These are phyloP conservation scores for Linaria vulgaris DNA, from an alignment of 257 asterid species.

Conservation along the genomic window DNA sequence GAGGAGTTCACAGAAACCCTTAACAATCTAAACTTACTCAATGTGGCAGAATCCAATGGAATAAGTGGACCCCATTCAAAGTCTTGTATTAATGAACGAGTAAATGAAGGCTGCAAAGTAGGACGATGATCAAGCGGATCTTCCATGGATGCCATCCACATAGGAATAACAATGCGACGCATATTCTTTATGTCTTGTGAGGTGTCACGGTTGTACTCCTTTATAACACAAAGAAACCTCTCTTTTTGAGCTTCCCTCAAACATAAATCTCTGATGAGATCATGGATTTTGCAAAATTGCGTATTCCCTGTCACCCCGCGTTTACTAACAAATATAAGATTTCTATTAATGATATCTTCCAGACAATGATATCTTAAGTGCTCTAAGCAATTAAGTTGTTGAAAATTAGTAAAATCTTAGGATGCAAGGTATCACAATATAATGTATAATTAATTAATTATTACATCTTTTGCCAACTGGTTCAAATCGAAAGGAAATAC, in stretches of 20 bases:
- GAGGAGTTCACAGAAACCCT: too few relatives aligned
- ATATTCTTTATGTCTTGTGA: too few relatives aligned
- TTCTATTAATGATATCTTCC: constrained; percentile 26
- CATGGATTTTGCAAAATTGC: constrained; percentile 28
- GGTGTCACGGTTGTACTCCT: not conserved
- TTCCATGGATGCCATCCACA: too few relatives aligned
- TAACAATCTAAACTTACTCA: too few relatives aligned
- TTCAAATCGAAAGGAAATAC: too few relatives aligned
- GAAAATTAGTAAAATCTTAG: too few relatives aligned
- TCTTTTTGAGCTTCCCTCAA: constrained; percentile 12
- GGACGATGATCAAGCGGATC: not conserved
- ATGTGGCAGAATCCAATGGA: too few relatives aligned
- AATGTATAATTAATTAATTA: too few relatives aligned
- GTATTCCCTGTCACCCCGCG: constrained; percentile 10
- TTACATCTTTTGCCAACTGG: too few relatives aligned
- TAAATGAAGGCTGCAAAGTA: not conserved
- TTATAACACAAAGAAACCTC: not conserved
- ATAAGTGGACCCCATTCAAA: too few relatives aligned
- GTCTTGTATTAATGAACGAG: not conserved
- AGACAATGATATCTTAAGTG: constrained; percentile 24
- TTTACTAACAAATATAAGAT: constrained; percentile 20
- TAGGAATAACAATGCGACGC: not conserved
- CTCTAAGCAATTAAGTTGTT: constrained; percentile 21
- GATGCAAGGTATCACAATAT: too few relatives aligned
- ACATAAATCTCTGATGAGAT: constrained; percentile 16